phyloP scores from a whole-genome alignment of 306 rosid genomes.

The Quillaja saponaria region DNA sequence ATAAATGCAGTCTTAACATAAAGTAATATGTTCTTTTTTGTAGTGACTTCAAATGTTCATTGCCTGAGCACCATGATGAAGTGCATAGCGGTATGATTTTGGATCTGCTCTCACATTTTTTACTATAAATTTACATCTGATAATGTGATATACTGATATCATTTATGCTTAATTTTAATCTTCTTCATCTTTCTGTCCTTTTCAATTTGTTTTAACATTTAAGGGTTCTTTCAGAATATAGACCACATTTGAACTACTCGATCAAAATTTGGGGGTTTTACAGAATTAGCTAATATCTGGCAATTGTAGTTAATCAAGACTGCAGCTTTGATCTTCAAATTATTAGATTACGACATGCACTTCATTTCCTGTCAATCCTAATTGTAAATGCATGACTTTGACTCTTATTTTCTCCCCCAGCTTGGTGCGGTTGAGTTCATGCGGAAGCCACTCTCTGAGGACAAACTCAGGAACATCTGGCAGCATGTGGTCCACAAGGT shows the following conservation, averaged over 20 bases:
- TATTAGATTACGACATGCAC: not conserved
- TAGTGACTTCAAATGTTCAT: slow-evolving; percentile 78
- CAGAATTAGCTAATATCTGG: not conserved
- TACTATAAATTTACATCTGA: slow-evolving; percentile 11
- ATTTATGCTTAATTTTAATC: not conserved
- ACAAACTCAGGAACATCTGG: slow-evolving; percentile 91
- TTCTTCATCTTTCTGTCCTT: slow-evolving; percentile 5
- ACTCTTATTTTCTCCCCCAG: slow-evolving; percentile 49
- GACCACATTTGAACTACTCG: not conserved
- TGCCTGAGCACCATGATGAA: slow-evolving; percentile 91
- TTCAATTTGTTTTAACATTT: not conserved
- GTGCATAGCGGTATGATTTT: slow-evolving; percentile 88
- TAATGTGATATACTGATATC: not conserved
- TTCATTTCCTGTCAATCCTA: slow-evolving; percentile 14
- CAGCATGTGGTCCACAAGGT: slow-evolving; percentile 99
- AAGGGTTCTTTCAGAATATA: slow-evolving; percentile 13
- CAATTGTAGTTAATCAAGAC: slow-evolving; percentile 1
- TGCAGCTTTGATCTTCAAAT: slow-evolving; percentile 1
- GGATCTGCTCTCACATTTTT: slow-evolving; percentile 3
- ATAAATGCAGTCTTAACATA: not conserved
- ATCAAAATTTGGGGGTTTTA: not conserved
- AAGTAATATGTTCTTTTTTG: slow-evolving; percentile 22
- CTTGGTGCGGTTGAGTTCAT: slow-evolving; percentile 95
- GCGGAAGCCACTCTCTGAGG: slow-evolving; percentile 84
- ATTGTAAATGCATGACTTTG: slow-evolving; percentile 16